Conservation (phyloP, 352 stramenopile species). For the Phytophthora cajani region DNA sequence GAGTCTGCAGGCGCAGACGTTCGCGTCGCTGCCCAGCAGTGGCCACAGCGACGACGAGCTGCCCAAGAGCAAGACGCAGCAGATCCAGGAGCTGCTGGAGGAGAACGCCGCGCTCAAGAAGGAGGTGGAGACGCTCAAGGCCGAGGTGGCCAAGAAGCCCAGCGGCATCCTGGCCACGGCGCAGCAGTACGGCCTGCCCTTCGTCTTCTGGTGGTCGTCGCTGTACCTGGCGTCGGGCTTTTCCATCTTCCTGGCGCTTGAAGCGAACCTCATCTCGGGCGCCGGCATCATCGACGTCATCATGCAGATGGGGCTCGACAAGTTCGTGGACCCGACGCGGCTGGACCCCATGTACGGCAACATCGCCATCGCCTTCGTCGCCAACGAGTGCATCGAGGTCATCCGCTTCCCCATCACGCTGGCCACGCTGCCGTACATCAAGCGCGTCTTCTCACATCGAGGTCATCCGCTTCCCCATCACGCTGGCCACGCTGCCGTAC, state of each 20-base stretch:
- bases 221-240: slow-evolving; percentile 78
- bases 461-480: slow-evolving; percentile 86
- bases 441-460: slow-evolving; percentile 80
- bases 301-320: slow-evolving; percentile 81
- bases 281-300: slow-evolving; percentile 87
- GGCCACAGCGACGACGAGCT: slow-evolving; percentile 33
- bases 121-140: slow-evolving; percentile 64
- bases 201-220: slow-evolving; percentile 83
- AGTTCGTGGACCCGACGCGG: slow-evolving; percentile 70
- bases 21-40: slow-evolving; percentile 53
- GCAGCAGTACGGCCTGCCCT: slow-evolving; percentile 87
- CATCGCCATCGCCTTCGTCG: slow-evolving; percentile 82
- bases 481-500: slow-evolving; percentile 80
- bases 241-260: slow-evolving; percentile 82
- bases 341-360: slow-evolving; percentile 90
- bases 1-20: slow-evolving; percentile 52
- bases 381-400: slow-evolving; percentile 89
- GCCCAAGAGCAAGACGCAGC: slow-evolving; percentile 52
- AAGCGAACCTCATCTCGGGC: slow-evolving; percentile 71
- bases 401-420: slow-evolving; percentile 88
- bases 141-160: slow-evolving; percentile 62
- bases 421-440: slow-evolving; percentile 82
- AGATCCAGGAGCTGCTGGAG: slow-evolving; percentile 75
- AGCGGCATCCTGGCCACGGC: slow-evolving; percentile 81
- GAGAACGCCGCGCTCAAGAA: slow-evolving; percentile 81